Evolutionary conservation across 2,329 filamentous ascomycete species (phyloP).

Genomic region (Xylaria sp.): DNA sequence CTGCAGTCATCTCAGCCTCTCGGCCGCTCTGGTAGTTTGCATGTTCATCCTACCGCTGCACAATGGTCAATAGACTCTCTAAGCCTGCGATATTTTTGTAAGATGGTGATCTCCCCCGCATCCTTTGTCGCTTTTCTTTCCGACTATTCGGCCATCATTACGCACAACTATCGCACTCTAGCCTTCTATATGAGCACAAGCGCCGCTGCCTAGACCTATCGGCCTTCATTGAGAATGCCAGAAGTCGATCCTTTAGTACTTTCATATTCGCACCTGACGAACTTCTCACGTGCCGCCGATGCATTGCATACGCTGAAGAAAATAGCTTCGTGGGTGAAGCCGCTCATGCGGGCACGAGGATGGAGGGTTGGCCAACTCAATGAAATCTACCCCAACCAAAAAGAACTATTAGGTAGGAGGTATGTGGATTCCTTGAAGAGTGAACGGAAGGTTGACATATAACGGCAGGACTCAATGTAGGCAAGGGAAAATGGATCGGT

Average conservation of each 20-base stretch:
- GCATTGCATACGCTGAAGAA: slow-evolving; percentile 71
- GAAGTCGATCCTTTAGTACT: slow-evolving; percentile 54
- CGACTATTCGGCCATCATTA: not conserved
- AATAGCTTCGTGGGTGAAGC: slow-evolving; percentile 87
- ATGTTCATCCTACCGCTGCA: not conserved
- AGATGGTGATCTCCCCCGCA: not conserved
- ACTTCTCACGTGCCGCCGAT: slow-evolving; percentile 54
- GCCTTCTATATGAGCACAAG: not conserved
- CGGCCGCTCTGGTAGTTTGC: not conserved
- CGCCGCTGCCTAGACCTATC: not conserved
- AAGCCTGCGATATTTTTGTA: not conserved
- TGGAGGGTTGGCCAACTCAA: slow-evolving; percentile 81
- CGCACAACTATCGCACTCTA: not conserved
- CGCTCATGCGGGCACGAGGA: slow-evolving; percentile 85
- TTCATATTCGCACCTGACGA: slow-evolving; percentile 55
- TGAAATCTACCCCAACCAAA: slow-evolving; percentile 82
- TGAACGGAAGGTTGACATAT: not conserved
- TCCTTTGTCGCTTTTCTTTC: not conserved
- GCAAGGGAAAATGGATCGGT: slow-evolving; percentile 78
- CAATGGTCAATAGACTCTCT: no score
- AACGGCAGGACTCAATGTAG: slow-evolving; percentile 73
- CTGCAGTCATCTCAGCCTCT: not conserved
- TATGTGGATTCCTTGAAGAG: not conserved
- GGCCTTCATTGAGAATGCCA: slow-evolving; percentile 40
- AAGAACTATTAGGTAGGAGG: slow-evolving; percentile 69